Conservation (phyloP, 768 basidiomycete genomes). For the Tylopilus balloui region DNA sequence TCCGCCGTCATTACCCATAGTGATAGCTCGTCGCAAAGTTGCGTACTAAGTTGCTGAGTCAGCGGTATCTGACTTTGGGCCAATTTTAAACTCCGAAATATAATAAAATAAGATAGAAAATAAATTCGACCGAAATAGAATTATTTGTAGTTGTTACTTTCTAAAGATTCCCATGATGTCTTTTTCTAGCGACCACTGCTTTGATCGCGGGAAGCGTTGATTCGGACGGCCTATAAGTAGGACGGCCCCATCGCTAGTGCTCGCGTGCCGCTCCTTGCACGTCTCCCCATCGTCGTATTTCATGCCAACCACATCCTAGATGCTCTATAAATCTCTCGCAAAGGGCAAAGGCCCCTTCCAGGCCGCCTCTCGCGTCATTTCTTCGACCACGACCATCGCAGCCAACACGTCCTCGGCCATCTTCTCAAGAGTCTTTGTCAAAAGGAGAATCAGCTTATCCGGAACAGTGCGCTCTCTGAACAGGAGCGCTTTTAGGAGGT, state of each 20-base stretch:
- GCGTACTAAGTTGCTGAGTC: neutral
- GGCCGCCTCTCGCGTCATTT: conserved; percentile 43
- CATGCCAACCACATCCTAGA: conserved; percentile 19
- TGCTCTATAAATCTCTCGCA: conserved; percentile 29
- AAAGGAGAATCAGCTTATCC: conserved; percentile 30
- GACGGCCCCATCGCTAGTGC: neutral
- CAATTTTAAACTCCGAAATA: conserved; percentile 8
- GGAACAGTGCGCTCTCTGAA: conserved; percentile 30
- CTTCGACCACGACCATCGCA: conserved; percentile 26
- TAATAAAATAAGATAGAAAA: neutral
- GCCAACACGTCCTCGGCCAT: conserved; percentile 32
- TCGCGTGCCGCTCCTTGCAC: conserved; percentile 5
- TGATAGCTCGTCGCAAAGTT: too few relatives aligned
- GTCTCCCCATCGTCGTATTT: conserved; percentile 9
- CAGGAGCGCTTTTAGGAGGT: conserved; percentile 21
- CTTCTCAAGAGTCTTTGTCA: conserved; percentile 31
- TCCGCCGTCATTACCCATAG: conserved; percentile 87
- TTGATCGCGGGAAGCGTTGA: conserved; percentile 5
- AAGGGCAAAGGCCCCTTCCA: conserved; percentile 53
- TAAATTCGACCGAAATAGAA: neutral
- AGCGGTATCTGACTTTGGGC: neutral
- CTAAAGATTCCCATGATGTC: conserved; percentile 14
- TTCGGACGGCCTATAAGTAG: conserved; percentile 4
- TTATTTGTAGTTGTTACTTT: conserved; percentile 28
- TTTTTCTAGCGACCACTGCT: conserved; percentile 6